Evolutionary conservation across 371 early-diverging fungal species (phyloP), one percentile per base, ranked within the genome.

Genomic region (Mucor irregularis): DNA sequence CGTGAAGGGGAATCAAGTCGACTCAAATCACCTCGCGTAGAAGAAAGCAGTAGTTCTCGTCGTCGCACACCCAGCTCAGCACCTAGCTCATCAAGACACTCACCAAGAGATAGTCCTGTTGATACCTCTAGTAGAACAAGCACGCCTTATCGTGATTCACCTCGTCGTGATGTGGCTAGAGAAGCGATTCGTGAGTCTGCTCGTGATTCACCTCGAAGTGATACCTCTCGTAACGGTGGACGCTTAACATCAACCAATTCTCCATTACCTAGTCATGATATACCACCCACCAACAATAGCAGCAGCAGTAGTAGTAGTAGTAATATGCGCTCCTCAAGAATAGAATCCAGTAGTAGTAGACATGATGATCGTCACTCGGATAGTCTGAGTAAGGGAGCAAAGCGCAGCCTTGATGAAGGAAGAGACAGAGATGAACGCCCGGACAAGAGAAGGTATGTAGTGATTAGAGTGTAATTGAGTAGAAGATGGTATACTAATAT

Each of bases 161-260:
- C 13, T 19, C 45, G 55, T 21, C 25, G 61, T 16, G 66, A 60
- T 2, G 57, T 61, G 5, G 39, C 53, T 21, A 56, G 68, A 22
- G 68, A 68, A 33, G 61, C 53, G 14, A 53, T 40, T 0, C 14
- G 59, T 26, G 59, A 59, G 13, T 31, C 45, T 29, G 59, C 52
- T 16, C 39, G 62, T 13, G 62, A 67, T 43, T 37, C 42, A 2
- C 24, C 42, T 24, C 42, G 42, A 3, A 42, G 24, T 24, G 42
- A 42, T 9, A 22, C 42, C 0, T 42, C 42, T 3, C 53, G 53
- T 22, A 30, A n/a, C n/a, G n/a, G n/a, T n/a, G n/a, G n/a, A n/a
- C n/a, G n/a, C n/a, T n/a, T n/a, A n/a, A n/a, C n/a, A n/a, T n/a
- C n/a, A n/a, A n/a, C n/a, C n/a, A n/a, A n/a, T n/a, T n/a, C n/a